Percentiles rank a stretch among this genome's conserved stretches.
Evolutionary conservation across 1,284 basidiomycete species (phyloP).

Genomic region (Ceratobasidium sp.): DNA sequence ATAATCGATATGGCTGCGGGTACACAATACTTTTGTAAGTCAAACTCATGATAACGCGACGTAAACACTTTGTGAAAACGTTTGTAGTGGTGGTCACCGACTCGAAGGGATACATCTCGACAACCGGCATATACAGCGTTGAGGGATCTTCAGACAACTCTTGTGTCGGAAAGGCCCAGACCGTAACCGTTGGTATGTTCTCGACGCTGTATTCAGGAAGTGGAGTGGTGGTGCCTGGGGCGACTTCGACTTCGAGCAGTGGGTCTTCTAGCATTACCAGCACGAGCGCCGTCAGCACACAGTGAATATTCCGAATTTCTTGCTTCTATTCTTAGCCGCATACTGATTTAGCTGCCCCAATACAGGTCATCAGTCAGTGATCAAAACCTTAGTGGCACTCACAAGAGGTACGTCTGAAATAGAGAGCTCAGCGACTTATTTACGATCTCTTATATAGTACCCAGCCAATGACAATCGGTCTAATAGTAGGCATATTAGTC

Average conservation of each 20-base stretch:
- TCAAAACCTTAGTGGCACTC: background rate
- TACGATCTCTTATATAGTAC: background rate
- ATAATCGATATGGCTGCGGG: constrained; percentile 21
- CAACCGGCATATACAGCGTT: constrained; percentile 9
- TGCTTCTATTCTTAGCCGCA: background rate
- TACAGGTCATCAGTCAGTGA: background rate
- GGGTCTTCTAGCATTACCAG: background rate
- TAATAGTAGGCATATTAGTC: background rate
- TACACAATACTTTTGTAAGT: constrained; percentile 29
- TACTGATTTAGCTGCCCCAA: background rate
- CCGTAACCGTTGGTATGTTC: constrained; percentile 26
- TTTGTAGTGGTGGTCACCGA: constrained; percentile 18
- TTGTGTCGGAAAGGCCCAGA: constrained; percentile 16
- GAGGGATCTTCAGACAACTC: constrained; percentile 8
- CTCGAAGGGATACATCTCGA: constrained; percentile 1
- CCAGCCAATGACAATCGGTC: background rate
- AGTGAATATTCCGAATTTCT: background rate
- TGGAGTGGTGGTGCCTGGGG: background rate
- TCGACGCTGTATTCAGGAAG: constrained; percentile 35
- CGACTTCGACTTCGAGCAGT: background rate
- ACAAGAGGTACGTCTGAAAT: background rate
- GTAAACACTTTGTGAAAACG: background rate
- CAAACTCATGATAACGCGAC: background rate
- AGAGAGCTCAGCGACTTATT: background rate
- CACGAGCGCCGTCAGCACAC: background rate